Base-by-base conservation (phyloP, 2,329 filamentous ascomycete genomes). In the Akanthomyces muscarius region DNA sequence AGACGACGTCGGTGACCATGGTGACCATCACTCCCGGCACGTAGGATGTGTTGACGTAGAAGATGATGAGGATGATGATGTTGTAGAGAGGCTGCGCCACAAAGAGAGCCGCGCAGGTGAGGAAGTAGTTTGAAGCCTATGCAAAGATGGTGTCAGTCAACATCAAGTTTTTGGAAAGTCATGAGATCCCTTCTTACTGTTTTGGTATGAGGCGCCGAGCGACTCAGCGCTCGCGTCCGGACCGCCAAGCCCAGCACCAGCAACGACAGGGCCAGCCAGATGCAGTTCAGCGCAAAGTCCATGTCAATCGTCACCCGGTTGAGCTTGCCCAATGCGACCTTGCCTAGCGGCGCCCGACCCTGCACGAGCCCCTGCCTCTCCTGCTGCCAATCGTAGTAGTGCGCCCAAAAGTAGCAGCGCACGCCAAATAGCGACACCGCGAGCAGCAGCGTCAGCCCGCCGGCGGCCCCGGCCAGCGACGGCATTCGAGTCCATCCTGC, bases 381-480 rank as follows among this genome's bases (percentile, higher is more conserved):
- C 41, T 23, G 28, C 4, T 8, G 11, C 18, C 36, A 18, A 23
- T 62, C 52, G 28, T 21, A 62, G 30, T 14, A 6, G 52, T 62
- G 60, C 36, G 60, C 44, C 60, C 60, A 62, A 11, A 41, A 62
- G 44, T 62, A 62, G 60, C 60, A 62, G 33, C 44, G 44, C 33
- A 56, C 14, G 6, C 48, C 50, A 25, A 63, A 63, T 5, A 63
- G 5, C 7, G 48, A 38, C 28, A 44, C 2, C 4, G 62, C 55
- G 14, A 60, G 21, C 7, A 42, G 5, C n/a, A 59, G 28, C 21
- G 42, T 50, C 38, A 60, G 38, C 28, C 38, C 41, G 21, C 62
- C 55, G 10, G 41, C 55, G 0, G 14, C 48, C 28, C 30, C 30
- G 4, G 60, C 60, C 28, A 30, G 25, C 16, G 21, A 5, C 44